Evolutionary conservation across 805 yeast genomes (phyloP).

Genomic region (Ogataea pini): DNA sequence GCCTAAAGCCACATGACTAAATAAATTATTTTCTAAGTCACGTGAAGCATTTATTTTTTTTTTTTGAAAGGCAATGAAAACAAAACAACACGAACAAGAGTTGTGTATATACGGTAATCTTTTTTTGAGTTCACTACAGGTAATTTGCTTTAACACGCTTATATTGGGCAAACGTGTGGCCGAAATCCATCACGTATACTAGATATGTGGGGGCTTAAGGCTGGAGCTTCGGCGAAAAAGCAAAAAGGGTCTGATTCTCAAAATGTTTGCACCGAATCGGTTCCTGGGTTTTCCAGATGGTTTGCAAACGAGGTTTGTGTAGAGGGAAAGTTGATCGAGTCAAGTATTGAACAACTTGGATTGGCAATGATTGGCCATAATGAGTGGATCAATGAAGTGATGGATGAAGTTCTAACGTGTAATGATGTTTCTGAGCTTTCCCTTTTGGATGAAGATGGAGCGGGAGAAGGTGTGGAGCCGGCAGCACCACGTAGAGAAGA

Average conservation of each 20-base stretch:
- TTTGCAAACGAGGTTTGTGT: slow-evolving; percentile 32
- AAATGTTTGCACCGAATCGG: slow-evolving; percentile 13
- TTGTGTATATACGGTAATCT: neutral
- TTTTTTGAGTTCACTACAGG: too few relatives aligned
- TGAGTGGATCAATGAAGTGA: slow-evolving; percentile 34
- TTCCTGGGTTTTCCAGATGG: slow-evolving; percentile 39
- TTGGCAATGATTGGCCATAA: slow-evolving; percentile 27
- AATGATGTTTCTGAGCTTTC: slow-evolving; percentile 16
- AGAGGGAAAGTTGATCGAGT: slow-evolving; percentile 28
- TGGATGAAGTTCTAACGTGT: slow-evolving; percentile 25
- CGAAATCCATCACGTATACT: neutral
- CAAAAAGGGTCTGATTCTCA: slow-evolving; percentile 12
- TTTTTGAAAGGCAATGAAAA: slow-evolving; percentile 10
- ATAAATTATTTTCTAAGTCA: neutral
- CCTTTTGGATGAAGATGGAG: slow-evolving; percentile 8
- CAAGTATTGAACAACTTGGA: slow-evolving; percentile 27
- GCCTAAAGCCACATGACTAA: neutral
- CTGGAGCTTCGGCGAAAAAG: slow-evolving; percentile 22
- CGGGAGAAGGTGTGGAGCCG: neutral
- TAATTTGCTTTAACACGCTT: neutral
- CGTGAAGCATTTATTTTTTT: neutral
- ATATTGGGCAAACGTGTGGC: neutral
- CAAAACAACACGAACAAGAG: slow-evolving; percentile 23
- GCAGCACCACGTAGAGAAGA: too few relatives aligned
- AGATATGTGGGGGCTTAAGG: slow-evolving; percentile 34